Evolutionary conservation across 2,329 filamentous ascomycete genomes (phyloP).

Genomic region (Epichloe sp.): DNA sequence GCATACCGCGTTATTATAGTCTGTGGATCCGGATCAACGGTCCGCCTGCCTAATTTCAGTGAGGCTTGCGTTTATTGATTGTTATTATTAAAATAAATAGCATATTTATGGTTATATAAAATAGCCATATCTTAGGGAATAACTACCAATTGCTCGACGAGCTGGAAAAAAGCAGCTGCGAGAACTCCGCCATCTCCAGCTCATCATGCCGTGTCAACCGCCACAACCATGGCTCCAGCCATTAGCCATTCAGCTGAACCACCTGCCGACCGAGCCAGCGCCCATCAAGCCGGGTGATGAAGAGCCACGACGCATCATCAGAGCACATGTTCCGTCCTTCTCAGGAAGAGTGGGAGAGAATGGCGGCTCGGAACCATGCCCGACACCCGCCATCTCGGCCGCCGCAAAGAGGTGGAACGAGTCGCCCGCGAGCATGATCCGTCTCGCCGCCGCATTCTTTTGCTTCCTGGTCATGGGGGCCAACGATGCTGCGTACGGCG

Average conservation of each 20-base stretch:
- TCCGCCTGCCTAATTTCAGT: too few relatives aligned
- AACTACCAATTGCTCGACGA: too few relatives aligned
- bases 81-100: too few relatives aligned
- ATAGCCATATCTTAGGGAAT: too few relatives aligned
- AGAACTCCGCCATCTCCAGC: background rate
- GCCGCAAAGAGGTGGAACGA: constrained; percentile 32
- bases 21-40: too few relatives aligned
- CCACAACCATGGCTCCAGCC: background rate
- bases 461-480: constrained; percentile 44
- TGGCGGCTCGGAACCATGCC: background rate
- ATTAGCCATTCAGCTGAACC: background rate
- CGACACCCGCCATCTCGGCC: background rate
- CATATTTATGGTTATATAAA: too few relatives aligned
- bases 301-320: background rate
- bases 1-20: too few relatives aligned
- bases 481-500: constrained; percentile 45
- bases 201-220: background rate
- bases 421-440: constrained; percentile 33
- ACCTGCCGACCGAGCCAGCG: background rate
- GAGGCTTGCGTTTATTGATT: too few relatives aligned
- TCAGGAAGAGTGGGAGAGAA: background rate
- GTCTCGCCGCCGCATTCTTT: constrained; percentile 41
- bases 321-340: background rate
- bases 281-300: background rate
- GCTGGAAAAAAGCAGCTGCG: background rate